Evolutionary conservation across 139 green algal genomes (phyloP).

Genomic region (Closterium sp.): DNA sequence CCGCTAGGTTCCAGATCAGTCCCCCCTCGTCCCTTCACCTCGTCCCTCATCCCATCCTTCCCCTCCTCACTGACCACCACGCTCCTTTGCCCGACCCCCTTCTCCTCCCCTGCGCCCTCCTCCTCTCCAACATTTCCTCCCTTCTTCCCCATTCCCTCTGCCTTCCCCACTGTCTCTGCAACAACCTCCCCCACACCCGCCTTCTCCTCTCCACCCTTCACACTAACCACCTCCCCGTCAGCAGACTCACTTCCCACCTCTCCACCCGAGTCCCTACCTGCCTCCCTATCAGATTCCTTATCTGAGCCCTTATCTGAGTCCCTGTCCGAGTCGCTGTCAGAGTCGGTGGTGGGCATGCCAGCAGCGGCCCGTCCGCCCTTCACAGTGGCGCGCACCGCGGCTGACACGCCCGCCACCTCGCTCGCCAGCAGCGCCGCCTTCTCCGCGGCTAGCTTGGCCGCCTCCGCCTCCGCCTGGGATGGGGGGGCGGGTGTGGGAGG

Average conservation of each 20-base stretch:
- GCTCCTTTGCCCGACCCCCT: not conserved
- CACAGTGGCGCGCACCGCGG: not conserved
- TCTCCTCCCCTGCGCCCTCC: not conserved
- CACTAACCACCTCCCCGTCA: not conserved
- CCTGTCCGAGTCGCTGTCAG: not conserved
- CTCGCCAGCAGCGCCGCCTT: not conserved
- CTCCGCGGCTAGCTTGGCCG: not conserved
- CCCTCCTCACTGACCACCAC: not conserved
- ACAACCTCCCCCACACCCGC: not conserved
- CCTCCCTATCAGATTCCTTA: not conserved
- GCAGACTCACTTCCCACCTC: not conserved
- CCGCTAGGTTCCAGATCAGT: not conserved
- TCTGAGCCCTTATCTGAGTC: not conserved
- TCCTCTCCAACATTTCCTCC: not conserved
- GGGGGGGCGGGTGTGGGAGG: too few species aligned
- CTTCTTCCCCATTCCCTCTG: not conserved
- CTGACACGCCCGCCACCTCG: not conserved
- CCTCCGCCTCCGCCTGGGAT: not conserved
- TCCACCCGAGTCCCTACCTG: not conserved
- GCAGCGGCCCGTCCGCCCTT: not conserved
- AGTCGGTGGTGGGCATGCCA: not conserved
- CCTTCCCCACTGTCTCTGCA: conserved; percentile 1
- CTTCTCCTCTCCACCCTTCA: not conserved
- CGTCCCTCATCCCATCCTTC: not conserved
- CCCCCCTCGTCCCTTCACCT: not conserved